Base-by-base conservation (phyloP, 371 early-diverging fungal genomes). In the Scutellospora calospora region DNA sequence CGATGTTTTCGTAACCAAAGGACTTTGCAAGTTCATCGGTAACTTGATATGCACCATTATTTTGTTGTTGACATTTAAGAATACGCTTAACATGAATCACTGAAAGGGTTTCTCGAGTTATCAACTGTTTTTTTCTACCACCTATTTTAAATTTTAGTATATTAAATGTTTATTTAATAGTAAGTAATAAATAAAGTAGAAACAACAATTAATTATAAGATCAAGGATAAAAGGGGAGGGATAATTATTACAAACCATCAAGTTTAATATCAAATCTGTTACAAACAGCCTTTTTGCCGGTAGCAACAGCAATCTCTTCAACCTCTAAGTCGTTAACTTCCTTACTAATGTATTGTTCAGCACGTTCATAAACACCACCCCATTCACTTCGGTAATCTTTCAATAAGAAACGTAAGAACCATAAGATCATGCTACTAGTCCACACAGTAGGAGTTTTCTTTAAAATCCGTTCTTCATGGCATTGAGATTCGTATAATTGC, bases 331-430 rank as follows among this genome's bases (percentile, higher is more conserved):
- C 68, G 33, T 52, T 66, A 20, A 63, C 31, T 31, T 65, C 55
- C 20, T 65, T 63, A 54, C 54, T 65, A 9, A 79, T 79, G n/a
- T 65, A 79, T 49, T 51, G 79, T 51, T 79, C 66, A 49, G 79
- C 68, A 54, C 79, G 79, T 63, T 79, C 79, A 49, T 66, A 65
- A 51, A 54, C 27, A 12, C 49, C 33, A 4, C 41, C 20, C 79
- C 79, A 79, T 45, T 79, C 79, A 29, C 22, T 49, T 60, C 68
- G 41, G 4, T 52, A 66, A 0, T 59, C 62, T 52, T 62, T 79
- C 22, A 79, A 66, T 62, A 79, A 63, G 66, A 51, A 68, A 49
- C 68, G 29, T 52, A 79, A 79, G 16, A 79, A 79, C 79, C 79
- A 79, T 35, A 79, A 31, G 3, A 79, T 68, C 79, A 79, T 49